phyloP scores from a whole-genome alignment of 768 basidiomycete genomes.

The Macrolepiota fuliginosa region DNA sequence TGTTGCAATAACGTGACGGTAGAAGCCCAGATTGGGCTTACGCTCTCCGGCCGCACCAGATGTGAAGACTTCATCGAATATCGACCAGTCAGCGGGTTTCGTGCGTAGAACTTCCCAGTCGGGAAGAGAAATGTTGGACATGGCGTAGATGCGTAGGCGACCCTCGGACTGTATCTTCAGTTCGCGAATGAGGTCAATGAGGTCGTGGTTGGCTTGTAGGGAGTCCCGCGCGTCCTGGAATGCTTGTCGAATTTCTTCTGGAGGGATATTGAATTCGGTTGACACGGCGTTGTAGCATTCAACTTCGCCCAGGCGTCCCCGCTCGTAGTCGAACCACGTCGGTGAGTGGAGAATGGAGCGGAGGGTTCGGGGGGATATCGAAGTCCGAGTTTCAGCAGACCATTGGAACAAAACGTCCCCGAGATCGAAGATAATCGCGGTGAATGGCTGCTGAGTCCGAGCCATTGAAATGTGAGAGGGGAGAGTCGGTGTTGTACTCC shows the following conservation, averaged over 20 bases:
- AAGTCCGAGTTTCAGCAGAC: conserved; percentile 44
- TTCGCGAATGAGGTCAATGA: conserved; percentile 45
- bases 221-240: conserved; percentile 49
- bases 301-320: conserved; percentile 40
- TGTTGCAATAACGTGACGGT: conserved; percentile 42
- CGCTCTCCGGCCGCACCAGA: conserved; percentile 52
- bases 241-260: conserved; percentile 39
- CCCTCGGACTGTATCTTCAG: conserved; percentile 36
- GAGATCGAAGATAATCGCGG: conserved; percentile 49
- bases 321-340: conserved; percentile 56
- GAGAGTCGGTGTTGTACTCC: background rate
- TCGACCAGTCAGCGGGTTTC: conserved; percentile 46
- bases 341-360: conserved; percentile 40
- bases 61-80: conserved; percentile 50
- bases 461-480: conserved; percentile 1
- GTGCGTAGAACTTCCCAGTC: conserved; percentile 45
- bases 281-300: conserved; percentile 42
- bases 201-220: conserved; percentile 39
- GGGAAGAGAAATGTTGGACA: conserved; percentile 58
- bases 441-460: conserved; percentile 13
- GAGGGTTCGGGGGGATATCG: conserved; percentile 38
- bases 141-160: conserved; percentile 44
- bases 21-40: conserved; percentile 55
- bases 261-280: conserved; percentile 34
- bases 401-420: conserved; percentile 58